Conservation (phyloP, 192 early-diverging fungal species). For the Backusella morwellensis region DNA sequence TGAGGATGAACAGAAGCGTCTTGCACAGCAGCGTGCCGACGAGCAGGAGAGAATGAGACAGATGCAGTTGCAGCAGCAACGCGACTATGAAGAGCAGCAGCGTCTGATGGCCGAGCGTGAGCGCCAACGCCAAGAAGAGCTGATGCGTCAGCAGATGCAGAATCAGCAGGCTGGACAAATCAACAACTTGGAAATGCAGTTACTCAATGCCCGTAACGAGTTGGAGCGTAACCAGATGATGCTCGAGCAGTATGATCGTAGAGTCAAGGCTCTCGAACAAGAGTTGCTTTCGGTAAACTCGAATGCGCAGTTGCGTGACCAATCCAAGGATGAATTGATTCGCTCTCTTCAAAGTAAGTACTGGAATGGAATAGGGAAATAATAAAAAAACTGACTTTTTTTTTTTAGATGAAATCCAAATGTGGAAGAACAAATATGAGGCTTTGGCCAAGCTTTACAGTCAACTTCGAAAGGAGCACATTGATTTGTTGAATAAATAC, state of each 20-base stretch:
- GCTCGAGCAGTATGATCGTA: constrained; percentile 84
- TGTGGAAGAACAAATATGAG: constrained; percentile 98
- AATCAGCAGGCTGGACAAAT: constrained; percentile 74
- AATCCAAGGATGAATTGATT: constrained; percentile 84
- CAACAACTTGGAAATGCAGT: constrained; percentile 78
- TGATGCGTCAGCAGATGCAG: constrained; percentile 80
- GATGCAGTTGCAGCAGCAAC: constrained; percentile 66
- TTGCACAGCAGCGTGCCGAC: constrained; percentile 55
- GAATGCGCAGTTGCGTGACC: constrained; percentile 68
- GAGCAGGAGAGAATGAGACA: constrained; percentile 64
- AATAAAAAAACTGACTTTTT: too few relatives aligned
- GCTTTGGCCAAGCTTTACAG: constrained; percentile 98
- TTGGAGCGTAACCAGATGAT: constrained; percentile 80
- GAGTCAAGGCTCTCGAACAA: constrained; percentile 81
- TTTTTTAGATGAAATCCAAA: constrained; percentile 78
- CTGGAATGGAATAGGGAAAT: background rate
- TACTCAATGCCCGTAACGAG: constrained; percentile 74
- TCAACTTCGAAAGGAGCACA: constrained; percentile 91
- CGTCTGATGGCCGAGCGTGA: constrained; percentile 67
- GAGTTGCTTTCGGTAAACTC: constrained; percentile 74
- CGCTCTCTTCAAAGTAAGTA: constrained; percentile 73
- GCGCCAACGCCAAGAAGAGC: constrained; percentile 71
- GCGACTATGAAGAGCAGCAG: constrained; percentile 76
- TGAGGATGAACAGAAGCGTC: constrained; percentile 63
- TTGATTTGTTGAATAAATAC: constrained; percentile 90